Base-by-base conservation (phyloP, 768 basidiomycete species). In the Grammothele lineata region DNA sequence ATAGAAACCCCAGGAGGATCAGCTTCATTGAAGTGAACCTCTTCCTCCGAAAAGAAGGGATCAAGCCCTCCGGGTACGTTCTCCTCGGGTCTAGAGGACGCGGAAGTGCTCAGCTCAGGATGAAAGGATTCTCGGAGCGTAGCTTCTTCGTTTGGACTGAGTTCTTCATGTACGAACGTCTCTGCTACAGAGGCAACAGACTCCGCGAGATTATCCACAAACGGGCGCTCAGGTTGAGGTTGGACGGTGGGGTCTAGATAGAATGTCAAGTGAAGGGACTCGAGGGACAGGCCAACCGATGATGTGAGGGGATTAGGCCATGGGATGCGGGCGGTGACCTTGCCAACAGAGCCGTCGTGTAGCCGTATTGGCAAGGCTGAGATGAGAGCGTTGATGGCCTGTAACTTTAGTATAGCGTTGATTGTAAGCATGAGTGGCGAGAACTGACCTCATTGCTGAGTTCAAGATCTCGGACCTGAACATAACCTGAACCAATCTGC, bases 401-500 rank as follows among this genome's bases (percentile, higher is more conserved):
- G 51, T 37, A 37, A 40, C n/a, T 10, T 49, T 45, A 40, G 36
- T 40, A 40, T 37, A 40, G 50, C 37, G 19, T 22, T 5, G 41
- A 52, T 60, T 42, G 46, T 59, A 40, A 61, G 27, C 40, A 40
- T 40, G 38, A 30, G 45, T 52, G 22, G 49, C 41, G 36, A 25
- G 41, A 32, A 75, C 83, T 58, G 59, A 87, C 93, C 64, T 81
- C 72, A 40, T 75, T 74, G 63, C 92, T 80, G 40, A 97, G 68
- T 62, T 92, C 81, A 45, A 96, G 70, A 58, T 92, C 83, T 53
- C 84, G 84, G 30, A 97, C 77, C 65, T 92, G 88, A 4, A 96
- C 81, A 62, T 78, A 85, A 15, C 94, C 94, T 34, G 85, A 86
- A n/a, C 90, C 87, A 58, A 97, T 85, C 66, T 95, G 91, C 23